Conservation (phyloP, 345 rosid species). For the Eucalyptus dawsonii region DNA sequence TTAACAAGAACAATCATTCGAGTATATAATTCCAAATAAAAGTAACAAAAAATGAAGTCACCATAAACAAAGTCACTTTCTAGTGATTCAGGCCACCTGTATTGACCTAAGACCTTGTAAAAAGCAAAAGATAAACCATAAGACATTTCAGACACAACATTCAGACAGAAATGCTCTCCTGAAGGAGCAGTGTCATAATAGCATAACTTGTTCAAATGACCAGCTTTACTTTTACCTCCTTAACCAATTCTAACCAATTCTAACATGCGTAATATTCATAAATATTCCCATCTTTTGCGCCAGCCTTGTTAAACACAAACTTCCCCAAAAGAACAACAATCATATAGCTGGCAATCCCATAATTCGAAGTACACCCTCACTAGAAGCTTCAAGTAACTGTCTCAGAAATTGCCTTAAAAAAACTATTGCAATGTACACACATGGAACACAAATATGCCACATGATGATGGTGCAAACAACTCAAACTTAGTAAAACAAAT, state of each 20-base stretch:
- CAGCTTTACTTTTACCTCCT: background rate
- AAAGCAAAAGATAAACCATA: background rate
- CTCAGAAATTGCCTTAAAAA: background rate
- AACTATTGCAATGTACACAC: background rate
- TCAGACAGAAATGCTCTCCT: background rate
- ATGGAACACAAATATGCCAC: background rate
- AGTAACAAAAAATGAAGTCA: constrained; percentile 14
- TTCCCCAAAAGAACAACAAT: background rate
- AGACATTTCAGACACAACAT: background rate
- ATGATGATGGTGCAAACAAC: background rate
- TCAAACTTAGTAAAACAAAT: background rate
- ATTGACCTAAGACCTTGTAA: constrained; percentile 51
- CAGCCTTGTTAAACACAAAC: background rate
- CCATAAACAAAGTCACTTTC: constrained; percentile 80
- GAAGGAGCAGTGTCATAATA: background rate
- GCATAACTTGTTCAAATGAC: background rate
- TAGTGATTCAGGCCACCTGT: constrained; percentile 76
- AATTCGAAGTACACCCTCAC: background rate
- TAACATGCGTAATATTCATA: background rate
- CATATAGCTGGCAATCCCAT: background rate
- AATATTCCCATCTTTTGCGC: background rate
- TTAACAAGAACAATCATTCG: background rate
- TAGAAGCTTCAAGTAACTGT: background rate
- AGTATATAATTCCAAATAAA: background rate
- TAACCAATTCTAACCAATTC: background rate